Percentiles rank a stretch among this genome's conserved stretches.
Evolutionary conservation across 164 flowering plant genomes (phyloP).

Genomic region (Vitis labrusca): DNA sequence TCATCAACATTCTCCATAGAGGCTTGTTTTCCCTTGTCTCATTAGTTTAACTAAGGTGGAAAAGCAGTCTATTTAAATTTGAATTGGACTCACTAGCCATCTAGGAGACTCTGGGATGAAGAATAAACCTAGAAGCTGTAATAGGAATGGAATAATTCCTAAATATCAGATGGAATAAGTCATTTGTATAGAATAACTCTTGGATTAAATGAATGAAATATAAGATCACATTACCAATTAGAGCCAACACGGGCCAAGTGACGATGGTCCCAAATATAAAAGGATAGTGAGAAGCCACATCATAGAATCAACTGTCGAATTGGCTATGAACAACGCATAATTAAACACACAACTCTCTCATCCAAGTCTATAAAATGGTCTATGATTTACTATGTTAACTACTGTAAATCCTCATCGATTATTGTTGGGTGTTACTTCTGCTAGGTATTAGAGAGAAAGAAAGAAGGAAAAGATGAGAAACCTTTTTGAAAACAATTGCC

Average conservation of each 20-base stretch:
- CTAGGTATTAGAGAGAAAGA: background rate
- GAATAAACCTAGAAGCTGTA: constrained; percentile 55
- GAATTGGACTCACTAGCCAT: constrained; percentile 47
- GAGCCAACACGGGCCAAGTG: constrained; percentile 59
- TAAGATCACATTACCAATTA: constrained; percentile 38
- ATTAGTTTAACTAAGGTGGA: too few relatives aligned
- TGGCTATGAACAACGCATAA: constrained; percentile 7
- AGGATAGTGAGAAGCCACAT: constrained; percentile 45
- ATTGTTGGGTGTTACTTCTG: constrained; percentile 72
- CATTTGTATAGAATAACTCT: too few relatives aligned
- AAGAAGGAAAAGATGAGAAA: too few relatives aligned
- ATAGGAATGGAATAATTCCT: constrained; percentile 53
- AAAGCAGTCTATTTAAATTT: background rate
- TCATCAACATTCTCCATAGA: background rate
- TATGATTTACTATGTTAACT: constrained; percentile 31
- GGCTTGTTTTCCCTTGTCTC: too few relatives aligned
- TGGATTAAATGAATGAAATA: too few relatives aligned
- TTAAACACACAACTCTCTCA: background rate
- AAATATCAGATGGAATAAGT: constrained; percentile 4
- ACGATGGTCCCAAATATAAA: constrained; percentile 48
- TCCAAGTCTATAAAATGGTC: background rate
- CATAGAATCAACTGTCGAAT: constrained; percentile 28
- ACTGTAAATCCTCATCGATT: constrained; percentile 50
- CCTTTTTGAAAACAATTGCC: too few relatives aligned
- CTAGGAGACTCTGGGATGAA: constrained; percentile 67